Percentiles rank a stretch among this genome's conserved stretches.
phyloP scores from a whole-genome alignment of 345 rosid species.

The Rhodamnia argentea region DNA sequence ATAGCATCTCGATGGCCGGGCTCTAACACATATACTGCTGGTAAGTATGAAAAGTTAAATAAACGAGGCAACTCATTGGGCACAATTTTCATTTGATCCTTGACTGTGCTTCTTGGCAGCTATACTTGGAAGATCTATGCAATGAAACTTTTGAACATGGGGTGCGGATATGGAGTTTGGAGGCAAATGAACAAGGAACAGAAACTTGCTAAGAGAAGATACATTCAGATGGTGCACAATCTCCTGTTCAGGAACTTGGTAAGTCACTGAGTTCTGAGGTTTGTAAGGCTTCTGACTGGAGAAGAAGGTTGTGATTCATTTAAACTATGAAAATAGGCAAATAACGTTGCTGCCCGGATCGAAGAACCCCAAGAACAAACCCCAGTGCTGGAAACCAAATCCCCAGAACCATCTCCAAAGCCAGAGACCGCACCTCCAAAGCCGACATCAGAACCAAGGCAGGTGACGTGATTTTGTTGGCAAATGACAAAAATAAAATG shows the following conservation, averaged over 20 bases:
- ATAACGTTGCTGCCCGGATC: slow-evolving; percentile 32
- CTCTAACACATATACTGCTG: slow-evolving; percentile 60
- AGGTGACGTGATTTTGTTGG: neutral
- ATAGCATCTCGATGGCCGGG: slow-evolving; percentile 41
- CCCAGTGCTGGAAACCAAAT: neutral
- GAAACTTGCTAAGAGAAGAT: slow-evolving; percentile 65
- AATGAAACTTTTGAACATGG: slow-evolving; percentile 65
- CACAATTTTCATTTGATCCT: neutral
- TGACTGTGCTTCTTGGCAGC: slow-evolving; percentile 20
- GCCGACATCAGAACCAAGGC: neutral
- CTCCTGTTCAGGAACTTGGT: slow-evolving; percentile 68
- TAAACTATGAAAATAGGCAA: slow-evolving; percentile 19
- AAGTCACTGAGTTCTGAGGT: slow-evolving; percentile 1
- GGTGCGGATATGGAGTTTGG: slow-evolving; percentile 69
- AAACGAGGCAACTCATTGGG: neutral
- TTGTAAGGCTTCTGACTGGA: neutral
- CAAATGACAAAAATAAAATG: neutral
- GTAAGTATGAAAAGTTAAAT: slow-evolving; percentile 14
- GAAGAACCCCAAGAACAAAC: slow-evolving; percentile 16
- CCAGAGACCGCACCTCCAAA: neutral
- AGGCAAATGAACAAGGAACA: slow-evolving; percentile 67
- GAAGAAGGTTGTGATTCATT: neutral
- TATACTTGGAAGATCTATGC: slow-evolving; percentile 88
- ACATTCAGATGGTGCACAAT: slow-evolving; percentile 49
- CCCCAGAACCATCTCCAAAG: slow-evolving; percentile 3